Base-by-base conservation (phyloP, 2,329 filamentous ascomycete genomes). In the Microsporum audouinii region DNA sequence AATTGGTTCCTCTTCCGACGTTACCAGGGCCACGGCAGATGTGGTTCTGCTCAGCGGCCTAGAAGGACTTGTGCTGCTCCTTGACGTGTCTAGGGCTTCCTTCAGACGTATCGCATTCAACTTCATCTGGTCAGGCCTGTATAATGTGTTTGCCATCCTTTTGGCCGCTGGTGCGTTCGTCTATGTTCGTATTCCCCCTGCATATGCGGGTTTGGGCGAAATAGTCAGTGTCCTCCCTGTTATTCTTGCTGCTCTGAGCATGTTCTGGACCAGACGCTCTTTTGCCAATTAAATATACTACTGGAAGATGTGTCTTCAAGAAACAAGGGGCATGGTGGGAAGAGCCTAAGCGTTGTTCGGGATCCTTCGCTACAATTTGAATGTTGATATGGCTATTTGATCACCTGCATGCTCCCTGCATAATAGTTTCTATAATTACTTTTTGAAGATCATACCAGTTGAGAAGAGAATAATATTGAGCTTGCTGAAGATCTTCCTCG, bases 191-290 rank as follows among this genome's bases (percentile, higher is more conserved):
- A 83, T 86, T 66, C 80, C 82, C 14, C 85, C 86, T 0, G 74
- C 79, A 64, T 89, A 80, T 76, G 86, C 86, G 0, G 87, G 85
- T 0, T 67, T 90, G 6, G 88, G 88, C 0, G 88, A 91, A 74
- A 69, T 91, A 36, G 85, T 89, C 0, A 90, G 88, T 67, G 84
- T 91, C 0, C 61, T 88, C 68, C 88, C 88, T 0, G 86, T 91
- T 2, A 80, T 89, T 65, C 68, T 76, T 4, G 79, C 80, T 49
- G 84, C 84, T 0, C 34, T 57, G 1, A 38, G 38, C 33, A 38
- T 57, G 38, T 38, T 38, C 34, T 57, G 55, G 55, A 41, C 55
- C 12, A 34, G 49, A 34, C 49, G 49, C 27, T 53, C 49, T 6
- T 33, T 34, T 12, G 49, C 49, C 12, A 31, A 33, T 33, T 53